Evolutionary conservation across 2,329 filamentous ascomycete species (phyloP).

Genomic region (Drechslerella stenobrocha): DNA sequence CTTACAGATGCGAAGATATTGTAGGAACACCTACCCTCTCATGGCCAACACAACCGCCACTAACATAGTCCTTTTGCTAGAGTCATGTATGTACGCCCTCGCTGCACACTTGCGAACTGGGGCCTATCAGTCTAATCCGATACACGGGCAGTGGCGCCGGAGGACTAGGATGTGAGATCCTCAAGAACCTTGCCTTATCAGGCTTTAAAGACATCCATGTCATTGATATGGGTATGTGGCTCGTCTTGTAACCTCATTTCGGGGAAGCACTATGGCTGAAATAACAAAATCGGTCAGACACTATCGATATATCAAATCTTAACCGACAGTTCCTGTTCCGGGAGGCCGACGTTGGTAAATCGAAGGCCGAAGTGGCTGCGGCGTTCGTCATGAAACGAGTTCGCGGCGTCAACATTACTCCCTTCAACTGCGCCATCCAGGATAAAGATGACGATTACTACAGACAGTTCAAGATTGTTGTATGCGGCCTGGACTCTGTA

Average conservation of each 20-base stretch:
- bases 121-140: constrained; percentile 51
- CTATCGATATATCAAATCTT: constrained; percentile 96
- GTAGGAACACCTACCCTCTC: constrained; percentile 58
- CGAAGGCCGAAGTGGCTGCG: constrained; percentile 90
- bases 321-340: constrained; percentile 98
- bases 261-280: constrained; percentile 6
- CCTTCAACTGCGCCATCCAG: constrained; percentile 92
- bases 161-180: constrained; percentile 90
- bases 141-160: constrained; percentile 74
- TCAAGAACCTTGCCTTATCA: constrained; percentile 93
- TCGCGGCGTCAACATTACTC: constrained; percentile 86
- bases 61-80: constrained; percentile 48
- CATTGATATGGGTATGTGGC: constrained; percentile 86
- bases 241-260: background rate
- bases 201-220: constrained; percentile 97
- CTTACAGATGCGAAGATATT: constrained; percentile 75
- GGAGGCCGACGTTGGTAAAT: constrained; percentile 84
- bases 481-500: constrained; percentile 95
- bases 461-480: constrained; percentile 90
- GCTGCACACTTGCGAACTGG: constrained; percentile 11
- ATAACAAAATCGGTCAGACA: constrained; percentile 65
- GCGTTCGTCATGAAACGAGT: constrained; percentile 87
- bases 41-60: background rate
- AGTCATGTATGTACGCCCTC: constrained; percentile 54
- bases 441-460: constrained; percentile 97